A percentile compares a stretch with the other conserved stretches of the same genome.
phyloP scores from a whole-genome alignment of 2,329 filamentous ascomycete genomes.

The Neurospora sp. region DNA sequence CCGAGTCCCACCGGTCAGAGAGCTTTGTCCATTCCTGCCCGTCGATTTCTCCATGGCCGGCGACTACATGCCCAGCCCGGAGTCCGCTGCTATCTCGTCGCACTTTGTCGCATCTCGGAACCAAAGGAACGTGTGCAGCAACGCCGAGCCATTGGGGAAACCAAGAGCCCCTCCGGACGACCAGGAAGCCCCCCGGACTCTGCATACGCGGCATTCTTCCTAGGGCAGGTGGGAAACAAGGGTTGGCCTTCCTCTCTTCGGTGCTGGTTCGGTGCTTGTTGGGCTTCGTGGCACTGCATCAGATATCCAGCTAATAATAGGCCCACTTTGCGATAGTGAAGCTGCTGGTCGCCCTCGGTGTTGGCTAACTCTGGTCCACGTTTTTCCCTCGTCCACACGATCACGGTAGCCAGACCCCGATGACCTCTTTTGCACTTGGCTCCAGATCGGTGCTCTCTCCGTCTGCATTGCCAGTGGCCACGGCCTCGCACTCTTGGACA shows the following conservation, averaged over 20 bases:
- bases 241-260: not conserved
- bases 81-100: not conserved
- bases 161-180: not conserved
- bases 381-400: conserved; percentile 8
- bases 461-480: conserved; percentile 4
- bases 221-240: not conserved
- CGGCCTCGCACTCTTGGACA: conserved; percentile 1
- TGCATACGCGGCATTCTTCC: not conserved
- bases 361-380: conserved; percentile 17
- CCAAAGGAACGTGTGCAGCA: not conserved
- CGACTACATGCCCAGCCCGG: not conserved
- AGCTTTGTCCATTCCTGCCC: not conserved
- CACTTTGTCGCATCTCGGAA: not conserved
- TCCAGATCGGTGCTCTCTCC: conserved; percentile 10
- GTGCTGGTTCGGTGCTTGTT: conserved; percentile 6
- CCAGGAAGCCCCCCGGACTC: not conserved
- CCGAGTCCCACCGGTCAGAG: not conserved
- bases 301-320: conserved; percentile 18
- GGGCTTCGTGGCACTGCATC: conserved; percentile 19
- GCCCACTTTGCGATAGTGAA: conserved; percentile 12
- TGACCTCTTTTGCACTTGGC: conserved; percentile 8
- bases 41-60: not conserved
- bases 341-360: conserved; percentile 7
- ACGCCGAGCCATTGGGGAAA: not conserved
- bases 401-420: conserved; percentile 1